Base-by-base conservation (phyloP, 306 rosid genomes). In the Casuarina equisetifolia region DNA sequence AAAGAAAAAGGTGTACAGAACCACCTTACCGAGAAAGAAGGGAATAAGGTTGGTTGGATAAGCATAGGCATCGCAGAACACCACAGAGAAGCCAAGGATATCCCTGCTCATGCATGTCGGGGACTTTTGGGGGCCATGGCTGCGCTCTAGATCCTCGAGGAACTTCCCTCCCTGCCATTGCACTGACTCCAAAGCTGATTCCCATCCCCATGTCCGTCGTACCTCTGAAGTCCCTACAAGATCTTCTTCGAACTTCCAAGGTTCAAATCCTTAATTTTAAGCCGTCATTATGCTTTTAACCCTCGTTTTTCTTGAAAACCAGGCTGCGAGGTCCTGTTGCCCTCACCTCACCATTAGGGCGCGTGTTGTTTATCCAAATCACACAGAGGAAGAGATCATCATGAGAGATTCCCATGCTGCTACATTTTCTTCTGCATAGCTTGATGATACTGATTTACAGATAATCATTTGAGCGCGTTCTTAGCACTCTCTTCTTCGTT, bases 101-200 rank as follows among this genome's bases (percentile, higher is more conserved):
- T 68, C 16, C 73, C 38, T 57, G 19, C 55, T 11, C 12, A 9
- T 12, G 63, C 25, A 25, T 25, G 49, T 36, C 16, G 16, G 25
- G 48, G 74, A 43, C 7, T 58, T 12, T 38, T 69, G 3, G 11
- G 43, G 53, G 13, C 46, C 1, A 2, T n/a, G 35, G 43, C 46
- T 19, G 0, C 53, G 36, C 45, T 42, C 11, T 32, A 76, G 79
- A 79, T 58, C 61, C 86, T 50, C 25, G 49, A n/a, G 57, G 58
- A 8, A 59, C 19, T 54, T 64, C 55, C 50, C 10, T 81, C 66
- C 69, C 38, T 51, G 86, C 81, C 39, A 52, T 55, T 69, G 86
- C 89, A 77, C 86, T 84, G 70, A 87, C 70, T 66, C 48, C 17
- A 38, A 82, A 80, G 90, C 78, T 75, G 81, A 66, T 79, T 77